Percentiles rank a stretch among this genome's conserved stretches.
Conservation (phyloP, 352 stramenopile species). For the Phytophthora quininea region DNA sequence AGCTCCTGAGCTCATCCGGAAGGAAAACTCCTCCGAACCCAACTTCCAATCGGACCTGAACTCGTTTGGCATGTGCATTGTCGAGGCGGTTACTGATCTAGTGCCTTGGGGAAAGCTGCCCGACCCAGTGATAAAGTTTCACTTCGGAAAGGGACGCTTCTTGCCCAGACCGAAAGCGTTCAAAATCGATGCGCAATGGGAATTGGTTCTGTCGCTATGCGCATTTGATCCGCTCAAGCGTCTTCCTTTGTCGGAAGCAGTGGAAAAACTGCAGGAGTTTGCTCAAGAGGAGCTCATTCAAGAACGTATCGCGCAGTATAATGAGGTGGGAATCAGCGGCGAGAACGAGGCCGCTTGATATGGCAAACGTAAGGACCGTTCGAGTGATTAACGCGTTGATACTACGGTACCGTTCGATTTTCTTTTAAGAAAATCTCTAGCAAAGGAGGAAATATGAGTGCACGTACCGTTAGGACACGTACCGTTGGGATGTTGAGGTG, state of each 20-base stretch:
- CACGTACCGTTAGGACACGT: too few relatives aligned
- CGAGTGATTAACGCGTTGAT: too few relatives aligned
- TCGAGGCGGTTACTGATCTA: conserved; percentile 7
- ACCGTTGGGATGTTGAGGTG: too few relatives aligned
- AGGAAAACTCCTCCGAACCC: too few relatives aligned
- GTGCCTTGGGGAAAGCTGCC: conserved; percentile 4
- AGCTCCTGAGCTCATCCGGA: too few relatives aligned
- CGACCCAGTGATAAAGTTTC: conserved; percentile 5
- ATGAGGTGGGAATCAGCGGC: not conserved
- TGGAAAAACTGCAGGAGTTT: conserved; percentile 4
- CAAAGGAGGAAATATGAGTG: too few relatives aligned
- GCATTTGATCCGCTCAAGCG: conserved; percentile 16
- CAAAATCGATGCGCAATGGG: conserved; percentile 12
- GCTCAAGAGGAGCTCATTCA: conserved; percentile 2
- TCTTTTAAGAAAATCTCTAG: too few relatives aligned
- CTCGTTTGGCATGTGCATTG: not conserved
- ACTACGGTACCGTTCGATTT: too few relatives aligned
- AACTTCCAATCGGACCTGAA: too few relatives aligned
- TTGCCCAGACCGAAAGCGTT: conserved; percentile 5
- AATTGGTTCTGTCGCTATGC: conserved; percentile 17
- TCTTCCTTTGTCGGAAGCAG: not conserved
- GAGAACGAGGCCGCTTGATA: not conserved
- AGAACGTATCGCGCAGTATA: not conserved
- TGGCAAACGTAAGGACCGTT: too few relatives aligned
- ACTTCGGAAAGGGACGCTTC: not conserved